These are phyloP conservation scores for Parmelia sp. DNA, from an alignment of 495 filamentous ascomycete genomes.

Conservation along the genomic window DNA sequence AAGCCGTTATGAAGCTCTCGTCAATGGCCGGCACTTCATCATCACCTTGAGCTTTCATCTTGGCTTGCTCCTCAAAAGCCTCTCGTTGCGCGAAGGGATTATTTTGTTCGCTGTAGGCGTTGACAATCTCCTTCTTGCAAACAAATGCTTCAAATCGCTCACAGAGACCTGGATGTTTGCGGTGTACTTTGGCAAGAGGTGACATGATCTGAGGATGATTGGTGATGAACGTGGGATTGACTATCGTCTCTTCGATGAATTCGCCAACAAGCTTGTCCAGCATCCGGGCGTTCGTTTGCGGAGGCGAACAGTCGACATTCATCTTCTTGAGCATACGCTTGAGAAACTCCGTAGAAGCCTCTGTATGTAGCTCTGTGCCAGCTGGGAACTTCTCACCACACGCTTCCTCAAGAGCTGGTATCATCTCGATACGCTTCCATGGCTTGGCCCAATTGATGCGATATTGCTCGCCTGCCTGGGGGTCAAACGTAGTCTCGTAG, in stretches of 20 bases:
- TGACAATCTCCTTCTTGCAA: constrained; percentile 93
- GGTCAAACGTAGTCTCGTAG: constrained; percentile 76
- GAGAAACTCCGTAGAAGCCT: constrained; percentile 81
- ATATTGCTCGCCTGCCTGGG: constrained; percentile 74
- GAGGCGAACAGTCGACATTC: constrained; percentile 81
- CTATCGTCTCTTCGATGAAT: constrained; percentile 87
- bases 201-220: constrained; percentile 97
- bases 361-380: constrained; percentile 79
- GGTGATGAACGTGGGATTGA: constrained; percentile 95
- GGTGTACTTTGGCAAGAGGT: constrained; percentile 92
- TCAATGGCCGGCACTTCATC: constrained; percentile 95
- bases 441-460: constrained; percentile 93
- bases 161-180: constrained; percentile 72
- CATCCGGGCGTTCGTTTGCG: constrained; percentile 93
- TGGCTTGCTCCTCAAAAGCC: constrained; percentile 92
- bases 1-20: constrained; percentile 78
- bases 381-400: constrained; percentile 92
- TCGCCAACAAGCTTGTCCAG: constrained; percentile 95
- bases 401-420: constrained; percentile 82
- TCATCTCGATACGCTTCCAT: constrained; percentile 95
- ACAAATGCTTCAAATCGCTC: constrained; percentile 98
- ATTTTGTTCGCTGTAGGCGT: constrained; percentile 98
- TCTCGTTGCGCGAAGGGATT: constrained; percentile 90
- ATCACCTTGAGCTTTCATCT: constrained; percentile 93
- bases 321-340: constrained; percentile 77